Percentiles rank a stretch among this genome's conserved stretches.
These are phyloP conservation scores for Jasminum sambac DNA, from an alignment of 257 asterid species.

Conservation along the genomic window DNA sequence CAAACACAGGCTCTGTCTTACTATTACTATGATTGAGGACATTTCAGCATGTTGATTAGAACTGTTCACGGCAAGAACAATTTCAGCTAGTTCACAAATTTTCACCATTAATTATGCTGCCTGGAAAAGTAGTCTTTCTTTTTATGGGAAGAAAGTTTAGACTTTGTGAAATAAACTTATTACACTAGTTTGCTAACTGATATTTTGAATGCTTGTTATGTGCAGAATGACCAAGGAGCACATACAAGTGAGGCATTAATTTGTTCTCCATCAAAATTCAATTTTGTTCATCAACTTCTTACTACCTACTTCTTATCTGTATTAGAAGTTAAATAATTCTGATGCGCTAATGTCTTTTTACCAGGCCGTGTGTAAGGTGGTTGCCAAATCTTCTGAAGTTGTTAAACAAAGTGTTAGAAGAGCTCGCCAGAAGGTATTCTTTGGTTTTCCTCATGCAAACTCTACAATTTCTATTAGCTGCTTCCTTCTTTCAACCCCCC, in stretches of 20 bases:
- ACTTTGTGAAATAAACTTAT: conserved; percentile 13
- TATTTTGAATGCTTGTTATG: conserved; percentile 30
- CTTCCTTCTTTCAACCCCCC: too few species aligned
- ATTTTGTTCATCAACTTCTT: conserved; percentile 25
- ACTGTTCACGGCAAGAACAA: not conserved
- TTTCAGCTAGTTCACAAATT: not conserved
- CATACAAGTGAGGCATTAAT: conserved; percentile 63
- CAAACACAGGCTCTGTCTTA: not conserved
- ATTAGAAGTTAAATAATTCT: conserved; percentile 8
- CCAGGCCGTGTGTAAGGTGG: conserved; percentile 93
- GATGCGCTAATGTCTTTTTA: conserved; percentile 20
- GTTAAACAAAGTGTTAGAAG: conserved; percentile 92
- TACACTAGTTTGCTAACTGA: conserved; percentile 19
- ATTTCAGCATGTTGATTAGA: conserved; percentile 5
- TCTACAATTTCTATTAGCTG: not conserved
- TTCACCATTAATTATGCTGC: not conserved
- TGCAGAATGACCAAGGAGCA: conserved; percentile 93
- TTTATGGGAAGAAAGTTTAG: not conserved
- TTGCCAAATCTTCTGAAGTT: conserved; percentile 85
- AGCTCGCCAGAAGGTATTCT: conserved; percentile 88
- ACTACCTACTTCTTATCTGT: conserved; percentile 2
- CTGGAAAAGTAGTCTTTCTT: not conserved
- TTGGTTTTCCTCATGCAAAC: not conserved
- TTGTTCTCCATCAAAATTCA: conserved; percentile 13
- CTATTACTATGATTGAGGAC: conserved; percentile 11